Conservation (phyloP, 1,284 basidiomycete genomes). For the Trametes sp. region DNA sequence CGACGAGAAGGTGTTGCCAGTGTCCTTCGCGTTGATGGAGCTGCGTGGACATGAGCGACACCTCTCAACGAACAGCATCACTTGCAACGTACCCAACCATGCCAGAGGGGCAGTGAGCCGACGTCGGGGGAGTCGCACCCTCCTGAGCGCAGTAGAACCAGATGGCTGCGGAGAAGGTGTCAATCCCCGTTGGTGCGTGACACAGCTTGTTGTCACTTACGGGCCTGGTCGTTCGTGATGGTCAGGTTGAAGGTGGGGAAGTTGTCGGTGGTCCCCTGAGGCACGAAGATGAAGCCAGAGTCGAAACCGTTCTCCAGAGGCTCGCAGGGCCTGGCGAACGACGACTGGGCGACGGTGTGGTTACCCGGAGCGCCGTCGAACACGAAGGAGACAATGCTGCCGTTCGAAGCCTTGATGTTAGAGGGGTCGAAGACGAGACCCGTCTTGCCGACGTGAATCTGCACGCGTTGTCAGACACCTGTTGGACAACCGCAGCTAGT, state of each 20-base stretch:
- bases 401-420: conserved; percentile 50
- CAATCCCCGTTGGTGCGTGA: background rate
- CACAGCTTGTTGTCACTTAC: conserved; percentile 39
- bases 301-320: conserved; percentile 54
- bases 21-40: conserved; percentile 60
- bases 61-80: background rate
- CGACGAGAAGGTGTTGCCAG: conserved; percentile 54
- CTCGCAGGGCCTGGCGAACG: conserved; percentile 54
- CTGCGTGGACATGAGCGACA: conserved; percentile 34
- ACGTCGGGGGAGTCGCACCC: conserved; percentile 33
- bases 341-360: conserved; percentile 62
- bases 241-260: conserved; percentile 49
- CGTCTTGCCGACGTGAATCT: conserved; percentile 46
- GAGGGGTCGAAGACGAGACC: conserved; percentile 55
- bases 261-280: conserved; percentile 24
- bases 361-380: conserved; percentile 57
- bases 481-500: background rate
- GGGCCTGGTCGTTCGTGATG: conserved; percentile 50
- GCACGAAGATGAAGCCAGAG: conserved; percentile 51
- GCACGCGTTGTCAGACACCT: background rate
- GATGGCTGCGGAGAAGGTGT: conserved; percentile 47
- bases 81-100: conserved; percentile 45
- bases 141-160: conserved; percentile 70
- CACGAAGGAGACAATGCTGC: conserved; percentile 55
- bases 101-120: conserved; percentile 52